Percentiles rank a stretch among this genome's conserved stretches.
Evolutionary conservation across 257 asterid genomes (phyloP).

Genomic region (Fraxinus excelsior): DNA sequence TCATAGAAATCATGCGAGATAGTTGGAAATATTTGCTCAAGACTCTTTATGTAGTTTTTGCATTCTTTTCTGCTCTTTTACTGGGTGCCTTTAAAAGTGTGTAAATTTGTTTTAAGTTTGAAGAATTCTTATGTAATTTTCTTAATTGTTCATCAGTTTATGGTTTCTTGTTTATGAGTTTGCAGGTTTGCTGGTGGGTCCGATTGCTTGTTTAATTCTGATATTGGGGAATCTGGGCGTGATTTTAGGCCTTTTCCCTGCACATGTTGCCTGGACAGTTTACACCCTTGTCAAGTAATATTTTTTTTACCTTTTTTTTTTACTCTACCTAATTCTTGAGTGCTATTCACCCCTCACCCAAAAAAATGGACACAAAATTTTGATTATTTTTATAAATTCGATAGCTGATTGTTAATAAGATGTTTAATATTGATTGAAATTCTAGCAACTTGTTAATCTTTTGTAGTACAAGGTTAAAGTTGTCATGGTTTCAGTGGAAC

Average conservation of each 20-base stretch:
- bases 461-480: too few relatives aligned
- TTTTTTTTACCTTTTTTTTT: not conserved
- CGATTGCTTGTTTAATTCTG: constrained; percentile 70
- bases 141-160: not conserved
- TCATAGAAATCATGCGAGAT: constrained; percentile 42
- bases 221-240: constrained; percentile 74
- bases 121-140: not conserved
- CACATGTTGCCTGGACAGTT: constrained; percentile 89
- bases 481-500: too few relatives aligned
- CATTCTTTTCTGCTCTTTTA: constrained; percentile 68
- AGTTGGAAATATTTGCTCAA: constrained; percentile 43
- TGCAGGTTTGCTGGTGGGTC: constrained; percentile 87
- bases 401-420: too few relatives aligned
- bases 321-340: not conserved
- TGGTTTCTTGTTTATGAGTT: constrained; percentile 15
- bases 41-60: constrained; percentile 58
- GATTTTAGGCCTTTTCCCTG: constrained; percentile 85
- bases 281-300: constrained; percentile 75
- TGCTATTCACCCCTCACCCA: not conserved
- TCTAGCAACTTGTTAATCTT: too few relatives aligned
- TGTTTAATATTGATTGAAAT: too few relatives aligned
- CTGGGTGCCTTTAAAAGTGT: constrained; percentile 83
- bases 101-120: constrained; percentile 22
- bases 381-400: too few relatives aligned
- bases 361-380: too few relatives aligned